Percentiles rank a stretch among this genome's conserved stretches.
These are phyloP conservation scores for Trametes maxima DNA, from an alignment of 768 basidiomycete species.

Conservation along the genomic window DNA sequence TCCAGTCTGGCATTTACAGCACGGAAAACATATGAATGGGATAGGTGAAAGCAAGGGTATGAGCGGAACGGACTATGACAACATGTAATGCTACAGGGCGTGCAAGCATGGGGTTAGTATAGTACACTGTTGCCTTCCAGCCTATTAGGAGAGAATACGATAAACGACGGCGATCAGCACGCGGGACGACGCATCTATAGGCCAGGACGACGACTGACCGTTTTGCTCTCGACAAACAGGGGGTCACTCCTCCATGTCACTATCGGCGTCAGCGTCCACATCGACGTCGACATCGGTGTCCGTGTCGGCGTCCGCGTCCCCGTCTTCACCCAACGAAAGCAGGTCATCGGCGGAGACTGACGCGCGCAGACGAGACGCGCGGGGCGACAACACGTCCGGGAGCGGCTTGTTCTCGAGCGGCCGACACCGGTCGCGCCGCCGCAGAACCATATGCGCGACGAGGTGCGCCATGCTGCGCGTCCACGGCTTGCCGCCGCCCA, in stretches of 20 bases:
- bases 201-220: slow-evolving; percentile 9
- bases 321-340: neutral
- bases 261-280: neutral
- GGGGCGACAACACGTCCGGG: slow-evolving; percentile 27
- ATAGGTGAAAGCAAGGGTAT: slow-evolving; percentile 23
- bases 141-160: slow-evolving; percentile 6
- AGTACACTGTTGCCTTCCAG: slow-evolving; percentile 24
- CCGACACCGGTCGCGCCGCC: slow-evolving; percentile 42
- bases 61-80: slow-evolving; percentile 22
- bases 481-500: slow-evolving; percentile 29
- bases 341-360: slow-evolving; percentile 24
- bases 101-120: slow-evolving; percentile 24
- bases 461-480: slow-evolving; percentile 40
- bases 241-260: slow-evolving; percentile 21
- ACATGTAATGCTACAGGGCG: slow-evolving; percentile 26
- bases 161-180: neutral
- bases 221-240: slow-evolving; percentile 23
- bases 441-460: slow-evolving; percentile 51
- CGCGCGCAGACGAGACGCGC: slow-evolving; percentile 35
- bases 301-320: neutral
- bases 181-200: neutral
- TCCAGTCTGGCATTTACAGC: slow-evolving; percentile 18
- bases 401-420: slow-evolving; percentile 41
- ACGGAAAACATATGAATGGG: slow-evolving; percentile 14
- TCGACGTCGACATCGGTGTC: slow-evolving; percentile 7